A percentile compares a stretch with the other conserved stretches of the same genome.
phyloP scores from a whole-genome alignment of 805 yeast species.

The Lipomyces chichibuensis region DNA sequence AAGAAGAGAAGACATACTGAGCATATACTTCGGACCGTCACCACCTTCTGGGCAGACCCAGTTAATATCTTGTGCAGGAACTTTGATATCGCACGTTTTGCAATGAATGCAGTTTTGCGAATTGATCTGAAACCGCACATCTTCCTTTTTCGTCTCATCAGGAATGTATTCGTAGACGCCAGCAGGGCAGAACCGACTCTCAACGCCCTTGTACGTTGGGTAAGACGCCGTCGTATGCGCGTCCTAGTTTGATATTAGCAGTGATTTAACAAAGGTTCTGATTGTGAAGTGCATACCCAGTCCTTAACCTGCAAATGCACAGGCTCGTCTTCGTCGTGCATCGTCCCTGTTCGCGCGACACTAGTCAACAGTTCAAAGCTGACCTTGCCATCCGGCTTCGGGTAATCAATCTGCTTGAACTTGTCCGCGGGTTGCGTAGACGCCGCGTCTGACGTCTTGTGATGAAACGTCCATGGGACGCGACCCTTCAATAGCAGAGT shows the following conservation, averaged over 20 bases:
- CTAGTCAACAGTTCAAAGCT: constrained; percentile 91
- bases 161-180: constrained; percentile 95
- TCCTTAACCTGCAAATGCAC: constrained; percentile 70
- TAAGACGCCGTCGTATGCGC: constrained; percentile 70
- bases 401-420: constrained; percentile 76
- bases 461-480: constrained; percentile 85
- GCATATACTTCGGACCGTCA: constrained; percentile 87
- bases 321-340: constrained; percentile 91
- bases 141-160: constrained; percentile 58
- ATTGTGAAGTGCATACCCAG: constrained; percentile 29
- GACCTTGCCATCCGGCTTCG: constrained; percentile 92
- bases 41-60: constrained; percentile 99
- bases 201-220: constrained; percentile 83
- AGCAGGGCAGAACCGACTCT: constrained; percentile 94
- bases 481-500: constrained; percentile 77
- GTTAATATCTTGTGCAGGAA: constrained; percentile 88
- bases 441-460: constrained; percentile 68
- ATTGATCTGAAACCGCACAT: constrained; percentile 88
- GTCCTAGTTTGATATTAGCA: constrained; percentile 38
- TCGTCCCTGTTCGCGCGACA: constrained; percentile 96
- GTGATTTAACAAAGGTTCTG: neutral
- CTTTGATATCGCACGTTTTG: constrained; percentile 91
- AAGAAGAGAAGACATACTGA: constrained; percentile 12
- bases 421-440: constrained; percentile 69
- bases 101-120: constrained; percentile 98